Evolutionary conservation across 2,329 filamentous ascomycete species (phyloP), one percentile per base, ranked within the genome.

Genomic region (Beauveria australis): DNA sequence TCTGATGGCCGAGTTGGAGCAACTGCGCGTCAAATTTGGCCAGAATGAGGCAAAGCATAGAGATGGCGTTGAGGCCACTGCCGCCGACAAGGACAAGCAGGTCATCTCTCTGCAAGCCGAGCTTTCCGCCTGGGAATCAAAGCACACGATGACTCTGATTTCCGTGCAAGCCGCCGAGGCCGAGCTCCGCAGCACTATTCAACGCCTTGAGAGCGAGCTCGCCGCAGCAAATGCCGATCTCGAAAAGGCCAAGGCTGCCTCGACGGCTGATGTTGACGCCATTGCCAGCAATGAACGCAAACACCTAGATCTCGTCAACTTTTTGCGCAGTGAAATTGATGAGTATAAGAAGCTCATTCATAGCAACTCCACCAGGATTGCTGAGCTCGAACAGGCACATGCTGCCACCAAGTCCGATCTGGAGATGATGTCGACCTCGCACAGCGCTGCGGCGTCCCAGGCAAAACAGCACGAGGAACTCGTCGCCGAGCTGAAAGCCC

Each of bases 271-370:
- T 7, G 74, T 76, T 2, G 72, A 82, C 26, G 75, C 80, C 1
- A 58, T 63, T 33, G 74, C 73, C 59, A 81, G 84, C 62, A 76
- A 73, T 2, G 74, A 81, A 41, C 72, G 73, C 46, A 80, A 82
- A 69, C 85, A 90, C 63, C 76, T 87, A 61, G 78, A 82, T 41
- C 75, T 87, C 53, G 76, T 89, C 40, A 76, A 79, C 41, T 79
- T 78, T 49, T 75, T 97, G 47, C 88, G 89, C 64, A 80, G 76
- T 62, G 88, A 96, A 70, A 87, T 97, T 58, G 86, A 92, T 56
- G 86, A 91, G 69, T 92, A 96, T 75, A 92, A 89, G 75, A 76
- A 81, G 3, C 83, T 89, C 43, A 87, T 95, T 67, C 81, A 82
- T 64, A 81, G 78, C 65, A 90, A 92, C 67, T 79, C 85, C 14